Evolutionary conservation across 768 basidiomycete species (phyloP).

Genomic region (Trametes gibbosa): DNA sequence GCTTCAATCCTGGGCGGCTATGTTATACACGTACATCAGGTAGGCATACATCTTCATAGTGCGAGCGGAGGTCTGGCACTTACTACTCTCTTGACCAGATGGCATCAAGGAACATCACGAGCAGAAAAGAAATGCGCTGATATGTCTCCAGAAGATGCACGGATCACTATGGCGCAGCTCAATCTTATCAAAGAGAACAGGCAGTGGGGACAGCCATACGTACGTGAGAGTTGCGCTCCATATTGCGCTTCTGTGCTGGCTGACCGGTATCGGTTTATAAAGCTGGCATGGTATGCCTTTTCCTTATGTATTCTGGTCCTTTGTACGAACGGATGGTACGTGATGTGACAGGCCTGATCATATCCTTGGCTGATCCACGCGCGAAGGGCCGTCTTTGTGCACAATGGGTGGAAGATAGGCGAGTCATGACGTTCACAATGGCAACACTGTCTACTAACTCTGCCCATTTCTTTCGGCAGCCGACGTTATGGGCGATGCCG

Average conservation of each 20-base stretch:
- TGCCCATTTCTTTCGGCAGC: constrained; percentile 2
- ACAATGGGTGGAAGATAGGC: constrained; percentile 27
- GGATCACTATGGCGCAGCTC: constrained; percentile 16
- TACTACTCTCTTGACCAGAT: constrained; percentile 8
- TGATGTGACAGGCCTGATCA: neutral
- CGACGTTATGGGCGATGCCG: constrained; percentile 7
- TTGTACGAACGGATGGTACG: constrained; percentile 28
- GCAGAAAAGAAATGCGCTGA: constrained; percentile 20
- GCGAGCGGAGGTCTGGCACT: too few species aligned
- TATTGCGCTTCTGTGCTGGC: neutral
- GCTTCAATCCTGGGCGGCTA: constrained; percentile 27
- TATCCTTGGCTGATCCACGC: neutral
- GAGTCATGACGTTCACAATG: neutral
- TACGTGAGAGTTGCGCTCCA: constrained; percentile 1
- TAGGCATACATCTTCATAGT: neutral
- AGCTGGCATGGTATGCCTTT: constrained; percentile 30
- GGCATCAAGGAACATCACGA: constrained; percentile 26
- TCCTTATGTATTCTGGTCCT: constrained; percentile 24
- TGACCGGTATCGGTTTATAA: neutral
- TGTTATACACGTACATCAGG: constrained; percentile 29
- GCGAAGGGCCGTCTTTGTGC: constrained; percentile 26
- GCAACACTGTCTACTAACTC: neutral
- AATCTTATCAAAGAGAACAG: constrained; percentile 24
- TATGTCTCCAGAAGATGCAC: neutral
- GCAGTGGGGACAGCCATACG: constrained; percentile 27